Percentiles rank a stretch among this genome's conserved stretches.
These are phyloP conservation scores for Clathrospora elynae DNA, from an alignment of 2,329 filamentous ascomycete species.

Conservation along the genomic window DNA sequence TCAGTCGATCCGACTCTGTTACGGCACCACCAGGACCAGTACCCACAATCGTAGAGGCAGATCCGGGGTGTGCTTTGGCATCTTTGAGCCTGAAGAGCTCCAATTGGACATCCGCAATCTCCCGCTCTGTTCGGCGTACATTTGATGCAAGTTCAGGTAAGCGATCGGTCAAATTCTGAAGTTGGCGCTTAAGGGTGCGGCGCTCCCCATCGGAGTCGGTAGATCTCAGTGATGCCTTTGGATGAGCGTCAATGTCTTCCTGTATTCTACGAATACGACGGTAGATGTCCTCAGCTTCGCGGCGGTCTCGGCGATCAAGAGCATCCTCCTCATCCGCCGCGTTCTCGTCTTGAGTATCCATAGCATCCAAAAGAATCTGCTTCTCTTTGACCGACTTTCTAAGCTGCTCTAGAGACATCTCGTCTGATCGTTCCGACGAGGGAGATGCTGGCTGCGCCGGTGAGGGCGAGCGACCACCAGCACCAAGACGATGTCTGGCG, in stretches of 20 bases:
- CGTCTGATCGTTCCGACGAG: constrained; percentile 69
- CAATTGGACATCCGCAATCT: constrained; percentile 86
- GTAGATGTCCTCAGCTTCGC: constrained; percentile 92
- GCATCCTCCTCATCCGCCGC: constrained; percentile 88
- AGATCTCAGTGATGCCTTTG: constrained; percentile 65
- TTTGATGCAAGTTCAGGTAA: constrained; percentile 91
- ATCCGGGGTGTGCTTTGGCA: constrained; percentile 86
- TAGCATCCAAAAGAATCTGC: constrained; percentile 90
- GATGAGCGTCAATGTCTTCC: constrained; percentile 91
- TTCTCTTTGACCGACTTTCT: constrained; percentile 93
- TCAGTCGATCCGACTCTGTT: constrained; percentile 91
- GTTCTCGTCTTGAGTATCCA: constrained; percentile 94
- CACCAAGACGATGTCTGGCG: constrained; percentile 80
- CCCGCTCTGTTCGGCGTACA: constrained; percentile 86
- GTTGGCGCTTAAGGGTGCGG: constrained; percentile 81
- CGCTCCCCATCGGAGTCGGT: constrained; percentile 88
- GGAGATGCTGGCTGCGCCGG: constrained; percentile 64
- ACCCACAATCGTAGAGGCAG: constrained; percentile 80
- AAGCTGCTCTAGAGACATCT: constrained; percentile 83
- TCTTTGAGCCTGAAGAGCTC: constrained; percentile 94
- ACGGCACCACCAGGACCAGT: constrained; percentile 89
- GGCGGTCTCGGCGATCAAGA: constrained; percentile 85
- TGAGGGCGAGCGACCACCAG: constrained; percentile 72
- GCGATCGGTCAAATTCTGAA: constrained; percentile 86
- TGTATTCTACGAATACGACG: constrained; percentile 88